phyloP scores from a whole-genome alignment of 441 rosid genomes.

The Gossypium trilobum region DNA sequence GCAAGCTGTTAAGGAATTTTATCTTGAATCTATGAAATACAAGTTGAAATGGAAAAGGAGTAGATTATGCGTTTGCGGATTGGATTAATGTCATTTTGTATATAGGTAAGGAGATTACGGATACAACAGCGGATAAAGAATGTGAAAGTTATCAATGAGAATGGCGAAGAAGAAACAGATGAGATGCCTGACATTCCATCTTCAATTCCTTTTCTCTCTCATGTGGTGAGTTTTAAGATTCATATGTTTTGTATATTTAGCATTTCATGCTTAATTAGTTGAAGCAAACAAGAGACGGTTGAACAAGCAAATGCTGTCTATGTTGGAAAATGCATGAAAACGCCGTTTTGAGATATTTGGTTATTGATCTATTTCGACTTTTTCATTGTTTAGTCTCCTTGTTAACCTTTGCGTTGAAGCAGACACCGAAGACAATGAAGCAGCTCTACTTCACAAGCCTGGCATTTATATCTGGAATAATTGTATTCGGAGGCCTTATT shows the following conservation, averaged over 20 bases:
- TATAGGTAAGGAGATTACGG: constrained; percentile 68
- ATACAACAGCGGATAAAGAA: constrained; percentile 71
- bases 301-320: background rate
- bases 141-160: constrained; percentile 26
- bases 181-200: constrained; percentile 96
- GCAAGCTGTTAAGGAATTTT: background rate
- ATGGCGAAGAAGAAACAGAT: constrained; percentile 40
- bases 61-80: background rate
- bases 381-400: constrained; percentile 3
- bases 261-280: background rate
- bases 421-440: constrained; percentile 77
- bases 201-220: constrained; percentile 74
- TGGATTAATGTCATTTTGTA: background rate
- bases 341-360: background rate
- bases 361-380: background rate
- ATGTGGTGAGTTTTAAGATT: constrained; percentile 38
- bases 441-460: constrained; percentile 76
- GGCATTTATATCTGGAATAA: constrained; percentile 56
- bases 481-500: constrained; percentile 77
- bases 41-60: background rate
- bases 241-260: background rate
- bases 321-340: background rate
- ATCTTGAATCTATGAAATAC: background rate
- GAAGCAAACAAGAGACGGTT: background rate
- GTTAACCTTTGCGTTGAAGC: constrained; percentile 17